Evolutionary conservation across 2,329 filamentous ascomycete genomes (phyloP), one percentile per base, ranked within the genome.

Genomic region (Paradendryphiella salina): DNA sequence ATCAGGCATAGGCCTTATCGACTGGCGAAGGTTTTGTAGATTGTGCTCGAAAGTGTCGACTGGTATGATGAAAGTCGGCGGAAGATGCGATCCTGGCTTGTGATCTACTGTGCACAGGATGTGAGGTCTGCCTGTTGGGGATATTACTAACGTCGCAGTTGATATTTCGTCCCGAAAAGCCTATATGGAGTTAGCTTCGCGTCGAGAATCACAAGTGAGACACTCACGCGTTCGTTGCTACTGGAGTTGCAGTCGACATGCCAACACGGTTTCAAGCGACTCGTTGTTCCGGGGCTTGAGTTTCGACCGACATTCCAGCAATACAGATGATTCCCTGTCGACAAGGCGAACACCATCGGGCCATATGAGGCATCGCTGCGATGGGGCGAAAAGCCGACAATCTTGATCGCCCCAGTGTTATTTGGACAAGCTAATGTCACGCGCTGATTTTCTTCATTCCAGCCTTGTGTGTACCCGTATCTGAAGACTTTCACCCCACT

Each of bases 41-140:
- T 41, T 48, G 20, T 40, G 36, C 11, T 39, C 28, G 2, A 47
- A 37, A 3, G 28, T 37, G 9, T 49, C 55, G 17, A 64, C 31
- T 4, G 60, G 54, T 6, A 51, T 49, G 13, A 64, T 52, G 39
- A 63, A 64, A n/a, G 48, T 63, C 17, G 46, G 54, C 2, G 50
- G 21, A 18, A 59, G 33, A 18, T 53, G 41, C 7, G 58, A 63
- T 17, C 60, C 60, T 35, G 48, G 52, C 31, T 43, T 56, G 17
- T 61, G 58, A 17, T 61, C 50, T 14, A 59, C 51, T n/a, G 58
- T 56, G 26, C 60, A 60, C 31, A 64, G 52, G 7, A 64, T 48
- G 26, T 64, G 59, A 23, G 50, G 45, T 15, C 20, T 52, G 15
- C 53, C 50, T 11, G 47, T 51, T 29, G 59, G 58, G 5, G 54